Evolutionary conservation across 495 filamentous ascomycete genomes (phyloP).

Genomic region (Chaetomium tenue): DNA sequence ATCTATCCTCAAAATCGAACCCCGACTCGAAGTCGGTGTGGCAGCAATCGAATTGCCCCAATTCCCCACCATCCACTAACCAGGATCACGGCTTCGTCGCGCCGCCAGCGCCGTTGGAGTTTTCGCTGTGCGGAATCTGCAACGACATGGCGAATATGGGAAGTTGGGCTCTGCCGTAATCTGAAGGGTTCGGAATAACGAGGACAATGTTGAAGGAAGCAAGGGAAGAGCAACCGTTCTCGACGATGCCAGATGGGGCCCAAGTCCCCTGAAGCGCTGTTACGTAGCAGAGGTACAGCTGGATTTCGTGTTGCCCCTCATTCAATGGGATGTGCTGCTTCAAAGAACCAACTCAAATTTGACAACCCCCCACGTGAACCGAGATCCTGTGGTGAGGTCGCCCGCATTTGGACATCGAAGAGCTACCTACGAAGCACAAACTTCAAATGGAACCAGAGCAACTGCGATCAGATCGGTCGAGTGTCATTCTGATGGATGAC

Average conservation of each 20-base stretch:
- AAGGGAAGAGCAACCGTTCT: neutral
- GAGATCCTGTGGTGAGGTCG: no score
- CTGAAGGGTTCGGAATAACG: neutral
- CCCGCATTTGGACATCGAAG: no score
- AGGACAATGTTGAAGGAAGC: neutral
- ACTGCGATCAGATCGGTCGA: no score
- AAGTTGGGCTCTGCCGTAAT: neutral
- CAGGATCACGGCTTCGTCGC: slow-evolving; percentile 58
- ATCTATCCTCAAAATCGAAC: neutral
- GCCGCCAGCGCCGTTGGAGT: slow-evolving; percentile 43
- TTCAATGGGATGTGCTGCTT: neutral
- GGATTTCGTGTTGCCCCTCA: slow-evolving; percentile 1
- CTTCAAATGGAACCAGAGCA: no score
- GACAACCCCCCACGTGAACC: neutral
- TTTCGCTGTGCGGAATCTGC: slow-evolving; percentile 53
- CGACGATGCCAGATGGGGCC: neutral
- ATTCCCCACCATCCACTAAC: slow-evolving; percentile 35
- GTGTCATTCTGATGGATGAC: no score
- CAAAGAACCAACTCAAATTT: neutral
- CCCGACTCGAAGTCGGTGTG: neutral
- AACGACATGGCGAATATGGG: slow-evolving; percentile 45
- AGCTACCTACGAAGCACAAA: no score
- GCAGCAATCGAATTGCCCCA: slow-evolving; percentile 8
- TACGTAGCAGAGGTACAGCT: neutral
- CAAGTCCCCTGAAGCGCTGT: slow-evolving; percentile 14